Evolutionary conservation across 352 stramenopile genomes (phyloP).

Genomic region (Aphanomyces stellatus): DNA sequence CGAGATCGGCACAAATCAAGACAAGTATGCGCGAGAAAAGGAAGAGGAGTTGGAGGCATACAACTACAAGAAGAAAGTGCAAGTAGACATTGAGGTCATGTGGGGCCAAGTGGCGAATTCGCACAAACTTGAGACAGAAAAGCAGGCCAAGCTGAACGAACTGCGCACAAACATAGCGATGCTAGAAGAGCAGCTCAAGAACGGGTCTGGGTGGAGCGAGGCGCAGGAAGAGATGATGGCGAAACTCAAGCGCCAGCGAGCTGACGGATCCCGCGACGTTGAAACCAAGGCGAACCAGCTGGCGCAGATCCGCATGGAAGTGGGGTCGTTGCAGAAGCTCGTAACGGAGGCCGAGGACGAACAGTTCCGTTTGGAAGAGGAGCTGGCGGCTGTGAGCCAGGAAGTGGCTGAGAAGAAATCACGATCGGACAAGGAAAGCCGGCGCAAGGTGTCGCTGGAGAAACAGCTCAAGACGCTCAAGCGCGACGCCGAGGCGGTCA

Average conservation of each 20-base stretch:
- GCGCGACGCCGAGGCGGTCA: slow-evolving; percentile 39
- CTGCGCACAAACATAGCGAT: slow-evolving; percentile 50
- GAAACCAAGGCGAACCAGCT: slow-evolving; percentile 59
- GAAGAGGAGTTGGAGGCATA: slow-evolving; percentile 68
- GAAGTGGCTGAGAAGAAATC: slow-evolving; percentile 59
- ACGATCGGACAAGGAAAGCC: slow-evolving; percentile 45
- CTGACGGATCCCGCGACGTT: slow-evolving; percentile 56
- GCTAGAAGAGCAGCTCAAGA: slow-evolving; percentile 48
- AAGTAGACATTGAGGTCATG: slow-evolving; percentile 60
- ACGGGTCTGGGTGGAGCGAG: slow-evolving; percentile 30
- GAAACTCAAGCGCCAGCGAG: slow-evolving; percentile 59
- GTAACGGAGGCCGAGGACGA: slow-evolving; percentile 50
- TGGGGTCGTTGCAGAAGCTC: slow-evolving; percentile 47
- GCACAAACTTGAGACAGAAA: slow-evolving; percentile 53
- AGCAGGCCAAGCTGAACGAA: slow-evolving; percentile 65
- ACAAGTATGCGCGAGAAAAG: slow-evolving; percentile 63
- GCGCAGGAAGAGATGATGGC: slow-evolving; percentile 62
- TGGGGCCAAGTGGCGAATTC: slow-evolving; percentile 50
- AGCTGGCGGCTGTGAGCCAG: slow-evolving; percentile 28
- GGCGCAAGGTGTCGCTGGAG: slow-evolving; percentile 55
- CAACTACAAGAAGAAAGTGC: slow-evolving; percentile 59
- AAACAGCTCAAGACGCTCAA: slow-evolving; percentile 68
- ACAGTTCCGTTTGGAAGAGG: slow-evolving; percentile 36
- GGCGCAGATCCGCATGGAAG: slow-evolving; percentile 56
- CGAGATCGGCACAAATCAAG: slow-evolving; percentile 67